Base-by-base conservation (phyloP, 75 land plant genomes). In the Ceratopteris richardii region DNA sequence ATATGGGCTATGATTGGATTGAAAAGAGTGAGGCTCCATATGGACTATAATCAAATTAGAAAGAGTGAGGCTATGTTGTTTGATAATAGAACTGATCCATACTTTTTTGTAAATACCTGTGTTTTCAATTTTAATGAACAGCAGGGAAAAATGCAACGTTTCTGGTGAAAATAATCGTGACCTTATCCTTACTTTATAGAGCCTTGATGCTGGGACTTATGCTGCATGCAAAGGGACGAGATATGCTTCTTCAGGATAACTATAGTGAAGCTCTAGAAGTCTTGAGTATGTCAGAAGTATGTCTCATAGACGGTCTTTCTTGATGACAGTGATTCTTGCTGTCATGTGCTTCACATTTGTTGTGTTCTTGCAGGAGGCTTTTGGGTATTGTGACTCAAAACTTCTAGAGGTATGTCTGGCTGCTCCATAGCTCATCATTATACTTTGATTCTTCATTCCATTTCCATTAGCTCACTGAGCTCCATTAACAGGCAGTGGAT, bases 161-260 rank as follows among this genome's bases (percentile, higher is more conserved):
- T n/a, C n/a, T n/a, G n/a, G n/a, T n/a, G n/a, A n/a, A n/a, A n/a
- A n/a, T n/a, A n/a, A n/a, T n/a, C n/a, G n/a, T 57, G 3, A 24
- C 17, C 4, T 46, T 20, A 14, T 17, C 21, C 17, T 46, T 46
- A 20, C 14, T 7, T 17, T 46, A 33, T 71, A 91, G 98, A 77
- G 98, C 83, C 4, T 42, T 82, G 19, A 80, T 85, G 86, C 84
- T 85, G 98, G 98, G 95, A 9, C 60, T 93, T 43, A 93, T 93
- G 93, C 80, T 93, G 63, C 98, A 93, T 70, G 63, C 84, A 46
- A 85, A 83, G 61, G 89, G 75, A 18, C 87, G 78, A 39, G 58
- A 70, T 16, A 62, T 88, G 5, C 73, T 93, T 0, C 64, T 63
- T 31, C 74, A 47, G 29, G 33, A 74, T 16, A 58, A 74, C 12